A percentile compares a stretch with the other conserved stretches of the same genome.
phyloP scores from a whole-genome alignment of 805 yeast species.

The Wickerhamiella qilinensis region DNA sequence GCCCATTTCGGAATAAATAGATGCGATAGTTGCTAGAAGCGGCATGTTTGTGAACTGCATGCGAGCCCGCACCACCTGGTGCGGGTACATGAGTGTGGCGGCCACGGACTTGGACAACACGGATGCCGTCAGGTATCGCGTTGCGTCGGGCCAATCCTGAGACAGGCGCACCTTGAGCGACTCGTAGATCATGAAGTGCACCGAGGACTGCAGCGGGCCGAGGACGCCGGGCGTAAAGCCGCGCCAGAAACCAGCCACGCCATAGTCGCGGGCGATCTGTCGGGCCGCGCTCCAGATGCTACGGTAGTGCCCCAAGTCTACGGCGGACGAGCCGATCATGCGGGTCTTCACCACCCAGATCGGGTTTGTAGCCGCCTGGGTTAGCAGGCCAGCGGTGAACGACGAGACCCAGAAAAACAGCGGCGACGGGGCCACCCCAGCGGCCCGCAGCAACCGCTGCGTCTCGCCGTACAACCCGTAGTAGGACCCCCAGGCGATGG shows the following conservation, averaged over 20 bases:
- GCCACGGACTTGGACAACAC: slow-evolving; percentile 54
- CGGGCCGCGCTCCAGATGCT: slow-evolving; percentile 40
- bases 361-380: slow-evolving; percentile 74
- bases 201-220: slow-evolving; percentile 77
- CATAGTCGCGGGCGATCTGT: slow-evolving; percentile 37
- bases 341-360: slow-evolving; percentile 93
- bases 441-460: slow-evolving; percentile 21
- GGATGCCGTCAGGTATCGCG: slow-evolving; percentile 50
- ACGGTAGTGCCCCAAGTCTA: slow-evolving; percentile 33
- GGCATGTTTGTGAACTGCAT: slow-evolving; percentile 33
- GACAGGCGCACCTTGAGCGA: slow-evolving; percentile 36
- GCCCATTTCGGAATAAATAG: slow-evolving; percentile 37
- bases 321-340: slow-evolving; percentile 37
- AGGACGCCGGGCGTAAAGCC: slow-evolving; percentile 62
- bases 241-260: slow-evolving; percentile 47
- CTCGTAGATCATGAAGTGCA: slow-evolving; percentile 79
- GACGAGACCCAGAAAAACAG: slow-evolving; percentile 30
- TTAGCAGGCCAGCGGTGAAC: slow-evolving; percentile 54
- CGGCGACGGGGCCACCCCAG: not conserved
- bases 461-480: slow-evolving; percentile 58
- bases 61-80: slow-evolving; percentile 65
- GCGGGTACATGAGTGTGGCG: slow-evolving; percentile 58
- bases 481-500: slow-evolving; percentile 79
- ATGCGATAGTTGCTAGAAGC: slow-evolving; percentile 21
- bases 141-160: slow-evolving; percentile 20